Conservation (phyloP, 225 moss, liverwort and hornwort genomes). For the Marchantia paleacea region DNA sequence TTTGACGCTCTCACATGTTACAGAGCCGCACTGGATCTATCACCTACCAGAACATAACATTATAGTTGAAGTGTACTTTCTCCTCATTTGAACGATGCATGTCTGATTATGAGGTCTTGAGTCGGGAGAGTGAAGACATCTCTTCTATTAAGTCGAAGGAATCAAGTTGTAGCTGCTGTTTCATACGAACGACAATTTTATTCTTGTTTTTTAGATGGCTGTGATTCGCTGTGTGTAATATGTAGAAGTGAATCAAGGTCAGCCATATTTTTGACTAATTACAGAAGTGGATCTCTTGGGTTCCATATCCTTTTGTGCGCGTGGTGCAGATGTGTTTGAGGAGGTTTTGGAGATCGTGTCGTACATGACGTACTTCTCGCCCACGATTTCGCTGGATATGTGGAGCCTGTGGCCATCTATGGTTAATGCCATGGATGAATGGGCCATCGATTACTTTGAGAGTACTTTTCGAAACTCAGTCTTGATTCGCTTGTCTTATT, state of each 20-base stretch:
- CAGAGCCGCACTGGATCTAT: too few species aligned
- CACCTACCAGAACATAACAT: too few species aligned
- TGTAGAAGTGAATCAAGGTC: background rate
- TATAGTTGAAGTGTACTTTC: too few species aligned
- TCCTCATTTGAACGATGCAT: too few species aligned
- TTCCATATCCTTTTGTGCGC: background rate
- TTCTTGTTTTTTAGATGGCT: too few species aligned
- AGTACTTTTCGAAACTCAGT: constrained; percentile 40
- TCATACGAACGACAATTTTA: too few species aligned
- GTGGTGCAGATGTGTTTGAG: constrained; percentile 87
- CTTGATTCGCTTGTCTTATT: background rate
- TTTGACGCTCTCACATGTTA: background rate
- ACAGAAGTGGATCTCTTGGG: background rate
- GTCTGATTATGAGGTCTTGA: too few species aligned
- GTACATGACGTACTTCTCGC: constrained; percentile 99
- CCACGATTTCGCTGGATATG: constrained; percentile 87
- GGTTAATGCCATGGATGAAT: constrained; percentile 94
- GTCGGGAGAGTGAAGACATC: too few species aligned
- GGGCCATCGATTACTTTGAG: constrained; percentile 99
- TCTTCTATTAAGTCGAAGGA: too few species aligned
- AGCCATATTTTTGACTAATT: background rate
- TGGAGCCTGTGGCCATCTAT: constrained; percentile 99
- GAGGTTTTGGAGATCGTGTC: constrained; percentile 99
- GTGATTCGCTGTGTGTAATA: background rate
- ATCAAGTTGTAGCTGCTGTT: too few species aligned